Percentiles rank a stretch among this genome's conserved stretches.
phyloP scores from a whole-genome alignment of 2,329 filamentous ascomycete species.

The Aspergillus sp. region DNA sequence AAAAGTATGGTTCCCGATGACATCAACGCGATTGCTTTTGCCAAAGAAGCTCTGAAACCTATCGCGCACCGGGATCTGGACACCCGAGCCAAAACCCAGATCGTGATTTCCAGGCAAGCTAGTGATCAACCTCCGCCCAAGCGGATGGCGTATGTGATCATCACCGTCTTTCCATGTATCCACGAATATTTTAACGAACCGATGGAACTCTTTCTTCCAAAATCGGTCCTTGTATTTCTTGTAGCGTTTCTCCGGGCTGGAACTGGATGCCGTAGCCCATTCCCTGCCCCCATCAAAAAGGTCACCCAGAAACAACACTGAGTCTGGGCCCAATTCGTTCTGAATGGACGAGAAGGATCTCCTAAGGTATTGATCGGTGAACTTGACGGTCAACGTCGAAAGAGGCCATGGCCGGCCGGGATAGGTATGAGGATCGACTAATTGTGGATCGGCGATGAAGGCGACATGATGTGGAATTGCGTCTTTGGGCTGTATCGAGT shows the following conservation, averaged over 20 bases:
- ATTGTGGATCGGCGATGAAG: constrained; percentile 85
- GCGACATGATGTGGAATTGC: constrained; percentile 81
- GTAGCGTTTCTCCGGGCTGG: constrained; percentile 66
- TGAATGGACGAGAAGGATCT: constrained; percentile 81
- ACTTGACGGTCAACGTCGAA: constrained; percentile 64
- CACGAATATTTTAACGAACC: constrained; percentile 86
- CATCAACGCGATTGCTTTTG: constrained; percentile 83
- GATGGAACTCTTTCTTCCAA: constrained; percentile 82
- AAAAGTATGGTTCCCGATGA: constrained; percentile 93
- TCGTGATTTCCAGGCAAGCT: constrained; percentile 95
- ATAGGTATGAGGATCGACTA: constrained; percentile 94
- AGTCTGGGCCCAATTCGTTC: constrained; percentile 74
- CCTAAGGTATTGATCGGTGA: constrained; percentile 89
- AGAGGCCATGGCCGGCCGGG: constrained; percentile 76
- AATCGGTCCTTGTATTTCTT: constrained; percentile 76
- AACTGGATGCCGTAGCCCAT: constrained; percentile 73
- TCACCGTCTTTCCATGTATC: constrained; percentile 65
- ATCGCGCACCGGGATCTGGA: constrained; percentile 77
- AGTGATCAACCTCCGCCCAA: constrained; percentile 75
- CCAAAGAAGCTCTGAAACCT: constrained; percentile 89
- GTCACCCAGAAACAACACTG: constrained; percentile 87
- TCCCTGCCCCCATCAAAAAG: constrained; percentile 94
- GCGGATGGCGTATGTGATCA: constrained; percentile 58
- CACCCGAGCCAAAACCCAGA: constrained; percentile 81
- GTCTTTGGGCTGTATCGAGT: constrained; percentile 63